phyloP scores from a whole-genome alignment of 345 rosid genomes.

The Pelargonium nanum region DNA sequence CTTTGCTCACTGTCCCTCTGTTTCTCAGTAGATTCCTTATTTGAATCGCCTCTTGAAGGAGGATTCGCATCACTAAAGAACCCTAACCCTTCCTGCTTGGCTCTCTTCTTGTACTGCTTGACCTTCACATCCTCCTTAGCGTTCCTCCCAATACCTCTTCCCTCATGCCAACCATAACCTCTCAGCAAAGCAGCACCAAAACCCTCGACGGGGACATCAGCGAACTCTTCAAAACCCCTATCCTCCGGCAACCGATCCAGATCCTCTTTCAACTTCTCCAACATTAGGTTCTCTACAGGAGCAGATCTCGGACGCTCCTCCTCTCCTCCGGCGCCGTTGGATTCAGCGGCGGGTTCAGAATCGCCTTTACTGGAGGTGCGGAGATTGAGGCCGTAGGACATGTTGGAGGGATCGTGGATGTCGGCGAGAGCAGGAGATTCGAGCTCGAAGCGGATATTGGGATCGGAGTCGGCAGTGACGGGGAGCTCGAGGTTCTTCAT shows the following conservation, averaged over 20 bases:
- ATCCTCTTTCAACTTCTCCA: conserved; percentile 45
- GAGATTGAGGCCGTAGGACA: conserved; percentile 55
- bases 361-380: conserved; percentile 20
- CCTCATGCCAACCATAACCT: conserved; percentile 86
- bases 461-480: conserved; percentile 18
- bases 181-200: conserved; percentile 61
- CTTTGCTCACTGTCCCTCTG: background rate
- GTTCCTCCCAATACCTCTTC: conserved; percentile 71
- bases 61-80: conserved; percentile 10
- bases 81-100: conserved; percentile 53
- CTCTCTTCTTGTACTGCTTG: conserved; percentile 42
- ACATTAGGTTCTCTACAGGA: conserved; percentile 25
- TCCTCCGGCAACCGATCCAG: conserved; percentile 53
- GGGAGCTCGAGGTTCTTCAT: conserved; percentile 59
- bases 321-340: background rate
- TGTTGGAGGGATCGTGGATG: conserved; percentile 10
- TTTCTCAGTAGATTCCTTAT: background rate
- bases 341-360: background rate
- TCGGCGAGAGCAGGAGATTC: conserved; percentile 20
- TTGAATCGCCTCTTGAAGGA: conserved; percentile 5
- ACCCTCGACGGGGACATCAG: conserved; percentile 64
- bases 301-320: conserved; percentile 7
- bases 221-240: conserved; percentile 48
- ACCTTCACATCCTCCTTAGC: conserved; percentile 59
- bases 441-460: conserved; percentile 41